phyloP scores from a whole-genome alignment of 169 alveolate species.

The Eimeria maxima region DNA sequence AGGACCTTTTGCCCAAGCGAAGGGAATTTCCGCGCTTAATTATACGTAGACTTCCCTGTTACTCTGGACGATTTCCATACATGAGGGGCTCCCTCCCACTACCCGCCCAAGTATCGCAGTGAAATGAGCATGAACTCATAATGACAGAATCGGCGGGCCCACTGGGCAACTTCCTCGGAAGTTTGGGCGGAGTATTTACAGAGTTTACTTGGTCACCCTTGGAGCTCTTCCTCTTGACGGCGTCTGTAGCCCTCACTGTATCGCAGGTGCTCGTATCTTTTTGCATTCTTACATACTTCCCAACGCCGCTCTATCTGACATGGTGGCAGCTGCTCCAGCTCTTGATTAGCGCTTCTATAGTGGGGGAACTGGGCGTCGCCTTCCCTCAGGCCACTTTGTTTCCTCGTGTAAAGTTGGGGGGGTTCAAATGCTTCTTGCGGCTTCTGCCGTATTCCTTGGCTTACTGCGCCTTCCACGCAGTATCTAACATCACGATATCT shows the following conservation, averaged over 20 bases:
- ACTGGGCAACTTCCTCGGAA: slow-evolving; percentile 71
- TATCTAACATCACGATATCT: slow-evolving; percentile 38
- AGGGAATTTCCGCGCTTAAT: not conserved
- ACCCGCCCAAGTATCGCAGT: not conserved
- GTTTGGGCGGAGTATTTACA: slow-evolving; percentile 24
- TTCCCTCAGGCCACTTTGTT: slow-evolving; percentile 50
- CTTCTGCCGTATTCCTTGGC: slow-evolving; percentile 79
- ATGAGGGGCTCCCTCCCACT: not conserved
- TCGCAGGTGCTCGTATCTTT: slow-evolving; percentile 73
- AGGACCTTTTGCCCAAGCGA: not conserved
- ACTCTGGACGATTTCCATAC: not conserved
- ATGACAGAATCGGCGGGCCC: slow-evolving; percentile 73
- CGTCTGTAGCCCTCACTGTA: slow-evolving; percentile 62
- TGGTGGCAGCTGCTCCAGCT: slow-evolving; percentile 79
- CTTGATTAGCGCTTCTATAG: slow-evolving; percentile 63
- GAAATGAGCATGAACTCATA: slow-evolving; percentile 69
- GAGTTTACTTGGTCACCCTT: slow-evolving; percentile 66
- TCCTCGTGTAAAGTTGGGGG: slow-evolving; percentile 37
- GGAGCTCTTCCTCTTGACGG: slow-evolving; percentile 29
- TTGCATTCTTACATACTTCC: slow-evolving; percentile 65
- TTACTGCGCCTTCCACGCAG: slow-evolving; percentile 62
- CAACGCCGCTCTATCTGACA: slow-evolving; percentile 76
- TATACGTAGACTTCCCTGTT: not conserved
- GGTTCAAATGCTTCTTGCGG: slow-evolving; percentile 33
- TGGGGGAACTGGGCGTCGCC: slow-evolving; percentile 76